phyloP scores from a whole-genome alignment of 2,329 filamentous ascomycete genomes.

The Penicillium hordei region DNA sequence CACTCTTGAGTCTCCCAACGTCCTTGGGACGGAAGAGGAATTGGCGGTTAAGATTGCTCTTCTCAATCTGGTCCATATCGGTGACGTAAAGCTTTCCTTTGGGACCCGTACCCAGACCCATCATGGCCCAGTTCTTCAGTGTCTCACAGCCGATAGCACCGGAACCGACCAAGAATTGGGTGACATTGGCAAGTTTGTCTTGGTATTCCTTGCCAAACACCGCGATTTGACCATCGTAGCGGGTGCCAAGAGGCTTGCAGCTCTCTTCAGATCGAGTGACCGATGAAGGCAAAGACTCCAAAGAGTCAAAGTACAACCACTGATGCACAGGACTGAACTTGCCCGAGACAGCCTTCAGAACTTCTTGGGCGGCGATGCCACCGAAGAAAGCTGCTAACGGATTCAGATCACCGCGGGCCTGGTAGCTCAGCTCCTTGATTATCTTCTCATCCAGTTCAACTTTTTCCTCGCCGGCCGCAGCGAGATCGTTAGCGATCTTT shows the following conservation, averaged over 20 bases:
- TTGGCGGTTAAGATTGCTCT: slow-evolving; percentile 96
- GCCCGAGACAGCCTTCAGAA: slow-evolving; percentile 93
- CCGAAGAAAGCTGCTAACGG: slow-evolving; percentile 95
- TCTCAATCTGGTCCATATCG: slow-evolving; percentile 98
- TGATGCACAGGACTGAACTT: slow-evolving; percentile 97
- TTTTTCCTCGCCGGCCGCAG: slow-evolving; percentile 65
- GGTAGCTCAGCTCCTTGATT: slow-evolving; percentile 88
- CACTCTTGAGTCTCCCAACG: slow-evolving; percentile 95
- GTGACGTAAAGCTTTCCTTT: slow-evolving; percentile 89
- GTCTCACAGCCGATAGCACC: slow-evolving; percentile 98
- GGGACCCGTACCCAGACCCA: slow-evolving; percentile 84
- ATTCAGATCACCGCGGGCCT: slow-evolving; percentile 85
- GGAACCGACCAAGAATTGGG: slow-evolving; percentile 91
- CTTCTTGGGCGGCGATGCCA: slow-evolving; percentile 88
- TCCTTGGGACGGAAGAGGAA: slow-evolving; percentile 93
- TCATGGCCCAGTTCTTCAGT: slow-evolving; percentile 99
- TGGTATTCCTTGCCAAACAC: slow-evolving; percentile 94
- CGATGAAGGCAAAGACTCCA: slow-evolving; percentile 86
- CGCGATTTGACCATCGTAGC: slow-evolving; percentile 96
- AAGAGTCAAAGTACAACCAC: slow-evolving; percentile 95
- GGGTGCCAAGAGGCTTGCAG: slow-evolving; percentile 79
- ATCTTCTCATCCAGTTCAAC: slow-evolving; percentile 89
- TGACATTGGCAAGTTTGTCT: slow-evolving; percentile 86
- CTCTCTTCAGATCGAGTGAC: slow-evolving; percentile 76
- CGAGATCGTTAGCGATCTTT: slow-evolving; percentile 71